Conservation (phyloP, 2,329 filamentous ascomycete genomes). For the Cladophialophora yegresii region DNA sequence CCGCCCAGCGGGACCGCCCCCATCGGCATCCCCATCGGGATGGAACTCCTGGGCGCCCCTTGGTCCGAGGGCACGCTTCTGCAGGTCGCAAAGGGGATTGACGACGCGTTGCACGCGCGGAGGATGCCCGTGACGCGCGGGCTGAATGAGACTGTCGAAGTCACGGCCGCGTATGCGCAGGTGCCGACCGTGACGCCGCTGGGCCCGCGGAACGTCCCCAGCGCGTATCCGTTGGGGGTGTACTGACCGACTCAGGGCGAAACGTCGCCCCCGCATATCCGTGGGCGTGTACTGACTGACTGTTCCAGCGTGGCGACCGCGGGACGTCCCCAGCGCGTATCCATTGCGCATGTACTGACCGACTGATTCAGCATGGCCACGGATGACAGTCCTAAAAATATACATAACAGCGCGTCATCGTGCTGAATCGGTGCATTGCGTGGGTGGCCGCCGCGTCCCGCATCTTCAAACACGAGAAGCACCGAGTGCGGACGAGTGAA, state of each 20-base stretch:
- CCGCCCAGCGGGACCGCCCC: constrained; percentile 52
- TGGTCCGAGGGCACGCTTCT: constrained; percentile 60
- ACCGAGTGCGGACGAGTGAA: too few relatives aligned
- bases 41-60: constrained; percentile 63
- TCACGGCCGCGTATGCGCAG: constrained; percentile 14
- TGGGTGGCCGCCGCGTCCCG: too few relatives aligned
- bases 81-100: constrained; percentile 56
- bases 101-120: constrained; percentile 51
- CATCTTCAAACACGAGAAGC: too few relatives aligned
- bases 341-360: constrained; percentile 31
- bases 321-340: constrained; percentile 30
- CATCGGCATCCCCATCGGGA: constrained; percentile 62
- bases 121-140: constrained; percentile 45
- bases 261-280: constrained; percentile 33
- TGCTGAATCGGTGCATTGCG: too few relatives aligned
- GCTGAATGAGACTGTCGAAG: constrained; percentile 28
- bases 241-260: constrained; percentile 19
- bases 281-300: constrained; percentile 27
- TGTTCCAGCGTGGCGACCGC: too few relatives aligned
- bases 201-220: constrained; percentile 25
- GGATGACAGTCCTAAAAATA: too few relatives aligned
- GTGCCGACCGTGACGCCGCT: constrained; percentile 27
- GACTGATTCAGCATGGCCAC: too few relatives aligned
- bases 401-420: too few relatives aligned
- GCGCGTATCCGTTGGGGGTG: constrained; percentile 30